Evolutionary conservation across 176 grass and related monocot species (phyloP).

Genomic region (Aechmea fasciata): DNA sequence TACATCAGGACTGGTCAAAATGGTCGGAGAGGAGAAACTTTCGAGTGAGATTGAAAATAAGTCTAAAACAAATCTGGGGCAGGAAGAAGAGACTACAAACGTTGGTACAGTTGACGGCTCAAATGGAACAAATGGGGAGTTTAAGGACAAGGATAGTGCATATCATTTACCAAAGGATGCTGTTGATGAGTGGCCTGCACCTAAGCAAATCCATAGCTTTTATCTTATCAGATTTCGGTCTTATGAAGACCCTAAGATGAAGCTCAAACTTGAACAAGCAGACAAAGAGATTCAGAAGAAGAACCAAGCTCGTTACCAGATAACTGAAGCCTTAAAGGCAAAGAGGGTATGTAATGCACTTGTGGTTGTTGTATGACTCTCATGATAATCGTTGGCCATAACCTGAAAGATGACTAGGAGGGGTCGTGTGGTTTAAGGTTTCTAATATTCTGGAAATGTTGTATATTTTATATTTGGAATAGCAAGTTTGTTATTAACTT

Average conservation of each 20-base stretch:
- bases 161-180: conserved; percentile 54
- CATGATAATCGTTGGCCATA: background rate
- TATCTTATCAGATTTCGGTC: conserved; percentile 66
- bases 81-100: conserved; percentile 44
- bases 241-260: conserved; percentile 80
- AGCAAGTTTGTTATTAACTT: too few relatives aligned
- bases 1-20: conserved; percentile 43
- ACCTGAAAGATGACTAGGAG: background rate
- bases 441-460: too few relatives aligned
- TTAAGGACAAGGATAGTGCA: conserved; percentile 24
- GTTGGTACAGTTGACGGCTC: conserved; percentile 38
- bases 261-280: conserved; percentile 61
- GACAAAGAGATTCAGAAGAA: conserved; percentile 78
- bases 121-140: conserved; percentile 30
- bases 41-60: conserved; percentile 54
- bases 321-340: conserved; percentile 55
- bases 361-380: background rate
- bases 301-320: conserved; percentile 43
- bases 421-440: too few relatives aligned
- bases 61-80: conserved; percentile 26
- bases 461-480: too few relatives aligned
- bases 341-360: conserved; percentile 52
- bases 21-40: conserved; percentile 44
- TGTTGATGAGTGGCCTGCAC: conserved; percentile 76
- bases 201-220: conserved; percentile 53